Base-by-base conservation (phyloP, 352 stramenopile genomes). In the Achlya hypogyna region DNA sequence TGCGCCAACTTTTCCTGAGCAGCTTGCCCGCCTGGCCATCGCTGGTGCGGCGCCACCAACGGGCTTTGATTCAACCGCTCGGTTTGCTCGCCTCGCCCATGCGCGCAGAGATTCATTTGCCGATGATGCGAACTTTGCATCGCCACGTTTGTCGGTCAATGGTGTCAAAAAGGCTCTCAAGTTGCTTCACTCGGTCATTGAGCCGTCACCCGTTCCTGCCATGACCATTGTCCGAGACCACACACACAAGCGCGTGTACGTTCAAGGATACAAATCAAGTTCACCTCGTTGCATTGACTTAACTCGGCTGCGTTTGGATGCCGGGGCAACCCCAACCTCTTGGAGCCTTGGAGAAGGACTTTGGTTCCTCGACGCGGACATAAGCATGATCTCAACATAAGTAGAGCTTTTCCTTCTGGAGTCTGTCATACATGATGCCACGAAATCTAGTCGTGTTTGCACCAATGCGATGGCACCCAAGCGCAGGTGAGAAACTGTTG, bases 1-100 rank as follows among this genome's bases (percentile, higher is more conserved):
- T 69, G 79, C 82, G 18, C 82, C 82, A 9, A 75, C 79, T 9
- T 53, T 64, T 23, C 20, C 23, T 14, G 56, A 64, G n/a, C 82
- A 91, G 42, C 70, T 91, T 1, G 53, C 51, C 1, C 43, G 69
- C 1, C 56, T 89, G 78, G 28, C 59, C 9, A 18, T 16, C 32
- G 28, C 43, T 18, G 34, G 14, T 32, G 60, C 42, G 8, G 53
- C 28, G 18, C 20, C 47, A 1, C 53, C 53, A 16, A 4, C 20
- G 6, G 53, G 53, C 14, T 35, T n/a, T 10, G 12, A 9, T 5
- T 64, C 54, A 5, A 64, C 35, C 6, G 34, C 51, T 52, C 54
- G 54, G 14, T 64, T 64, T 38, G 35, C 29, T 12, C 54, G 54
- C 9, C 35, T 64, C 20, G 54, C n/a, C 35, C n/a, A 51, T 4